A percentile compares a stretch with the other conserved stretches of the same genome.
phyloP scores from a whole-genome alignment of 2,329 filamentous ascomycete genomes.

The Calcarisporium arbuscula region DNA sequence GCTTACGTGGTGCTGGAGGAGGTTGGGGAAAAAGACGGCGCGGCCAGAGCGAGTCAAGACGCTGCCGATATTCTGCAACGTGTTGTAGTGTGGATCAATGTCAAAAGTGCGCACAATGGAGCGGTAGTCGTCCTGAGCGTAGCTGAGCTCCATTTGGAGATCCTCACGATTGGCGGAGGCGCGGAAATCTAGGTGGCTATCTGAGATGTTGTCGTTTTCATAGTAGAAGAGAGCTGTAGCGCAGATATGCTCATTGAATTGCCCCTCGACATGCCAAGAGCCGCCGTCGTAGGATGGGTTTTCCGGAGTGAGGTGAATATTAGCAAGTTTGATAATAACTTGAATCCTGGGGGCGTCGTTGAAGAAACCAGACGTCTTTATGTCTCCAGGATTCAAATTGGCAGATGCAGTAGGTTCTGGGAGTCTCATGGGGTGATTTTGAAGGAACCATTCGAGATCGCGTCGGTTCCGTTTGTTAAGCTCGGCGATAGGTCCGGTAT shows the following conservation, averaged over 20 bases:
- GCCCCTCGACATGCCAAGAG: slow-evolving; percentile 28
- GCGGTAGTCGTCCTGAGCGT: slow-evolving; percentile 26
- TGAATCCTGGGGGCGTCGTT: slow-evolving; percentile 37
- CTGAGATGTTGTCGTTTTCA: slow-evolving; percentile 53
- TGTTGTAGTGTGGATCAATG: slow-evolving; percentile 13
- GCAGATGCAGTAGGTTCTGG: slow-evolving; percentile 10
- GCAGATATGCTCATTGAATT: slow-evolving; percentile 56
- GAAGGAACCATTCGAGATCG: slow-evolving; percentile 21
- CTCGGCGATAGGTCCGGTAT: no score
- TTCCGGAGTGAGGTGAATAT: slow-evolving; percentile 54
- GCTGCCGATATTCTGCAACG: slow-evolving; percentile 34
- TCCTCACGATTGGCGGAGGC: slow-evolving; percentile 29
- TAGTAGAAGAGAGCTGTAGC: slow-evolving; percentile 59
- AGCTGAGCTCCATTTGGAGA: slow-evolving; percentile 15
- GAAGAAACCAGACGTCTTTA: slow-evolving; percentile 24
- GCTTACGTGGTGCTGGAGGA: slow-evolving; percentile 43
- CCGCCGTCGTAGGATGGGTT: slow-evolving; percentile 48
- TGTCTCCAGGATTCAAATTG: slow-evolving; percentile 12
- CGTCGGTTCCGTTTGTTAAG: slow-evolving; percentile 12
- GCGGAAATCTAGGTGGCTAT: slow-evolving; percentile 44
- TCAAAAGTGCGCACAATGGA: slow-evolving; percentile 30
- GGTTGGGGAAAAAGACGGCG: slow-evolving; percentile 50
- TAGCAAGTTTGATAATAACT: slow-evolving; percentile 57
- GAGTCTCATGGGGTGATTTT: slow-evolving; percentile 16
- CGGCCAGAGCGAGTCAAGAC: slow-evolving; percentile 41